Percentiles rank a stretch among this genome's conserved stretches.
Conservation (phyloP, 2,329 filamentous ascomycete genomes). For the Aquanectria penicillioides region DNA sequence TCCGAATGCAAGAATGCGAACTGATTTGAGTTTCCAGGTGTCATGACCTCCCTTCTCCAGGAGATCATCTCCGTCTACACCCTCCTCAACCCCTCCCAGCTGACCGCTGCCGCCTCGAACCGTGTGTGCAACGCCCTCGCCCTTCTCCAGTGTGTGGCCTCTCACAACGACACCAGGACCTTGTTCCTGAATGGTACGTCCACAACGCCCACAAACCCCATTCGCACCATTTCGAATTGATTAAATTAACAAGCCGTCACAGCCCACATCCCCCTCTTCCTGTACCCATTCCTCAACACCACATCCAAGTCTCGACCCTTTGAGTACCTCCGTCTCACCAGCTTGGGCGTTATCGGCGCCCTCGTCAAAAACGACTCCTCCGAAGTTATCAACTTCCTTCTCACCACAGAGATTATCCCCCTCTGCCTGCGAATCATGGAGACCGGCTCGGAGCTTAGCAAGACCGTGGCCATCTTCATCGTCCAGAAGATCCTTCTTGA, state of each 20-base stretch:
- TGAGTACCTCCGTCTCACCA: constrained; percentile 95
- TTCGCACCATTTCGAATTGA: background rate
- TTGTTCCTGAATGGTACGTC: constrained; percentile 88
- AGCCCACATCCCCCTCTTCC: constrained; percentile 97
- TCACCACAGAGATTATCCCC: constrained; percentile 98
- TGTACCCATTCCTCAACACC: constrained; percentile 98
- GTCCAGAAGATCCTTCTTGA: constrained; percentile 98
- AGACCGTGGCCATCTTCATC: constrained; percentile 99
- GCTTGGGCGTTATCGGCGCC: constrained; percentile 94
- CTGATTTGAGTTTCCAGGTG: constrained; percentile 66
- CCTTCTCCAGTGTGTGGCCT: constrained; percentile 94
- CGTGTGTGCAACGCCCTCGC: constrained; percentile 97
- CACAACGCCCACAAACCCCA: background rate
- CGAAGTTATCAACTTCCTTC: constrained; percentile 98
- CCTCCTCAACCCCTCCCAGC: constrained; percentile 92
- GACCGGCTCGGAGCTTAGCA: constrained; percentile 96
- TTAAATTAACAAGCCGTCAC: constrained; percentile 31
- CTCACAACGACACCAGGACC: constrained; percentile 94
- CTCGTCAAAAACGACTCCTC: constrained; percentile 98
- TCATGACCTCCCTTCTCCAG: constrained; percentile 97
- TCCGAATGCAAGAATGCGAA: background rate
- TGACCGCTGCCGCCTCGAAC: constrained; percentile 97
- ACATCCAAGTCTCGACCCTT: constrained; percentile 98
- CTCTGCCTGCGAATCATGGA: constrained; percentile 99
- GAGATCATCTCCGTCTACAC: constrained; percentile 99